These are phyloP conservation scores for Claviceps cyperi DNA, from an alignment of 2,329 filamentous ascomycete species.

Conservation along the genomic window DNA sequence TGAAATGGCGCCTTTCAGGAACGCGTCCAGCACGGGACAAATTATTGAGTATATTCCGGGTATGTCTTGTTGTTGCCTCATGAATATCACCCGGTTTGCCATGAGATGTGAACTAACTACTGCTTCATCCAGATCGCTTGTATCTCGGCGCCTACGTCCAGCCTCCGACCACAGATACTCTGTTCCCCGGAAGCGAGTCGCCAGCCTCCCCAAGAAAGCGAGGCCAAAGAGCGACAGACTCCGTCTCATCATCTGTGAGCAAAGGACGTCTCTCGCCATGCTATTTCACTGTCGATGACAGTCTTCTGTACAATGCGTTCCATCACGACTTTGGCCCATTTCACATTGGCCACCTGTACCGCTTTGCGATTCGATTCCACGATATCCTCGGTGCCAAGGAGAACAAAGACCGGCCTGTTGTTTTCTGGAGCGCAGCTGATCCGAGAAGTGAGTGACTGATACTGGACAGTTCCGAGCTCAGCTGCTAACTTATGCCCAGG, in stretches of 20 bases:
- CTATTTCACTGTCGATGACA: conserved; percentile 92
- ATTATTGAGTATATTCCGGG: conserved; percentile 94
- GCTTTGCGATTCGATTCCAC: conserved; percentile 91
- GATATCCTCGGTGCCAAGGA: conserved; percentile 85
- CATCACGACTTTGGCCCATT: conserved; percentile 96
- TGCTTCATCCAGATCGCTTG: conserved; percentile 54
- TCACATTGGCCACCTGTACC: conserved; percentile 92
- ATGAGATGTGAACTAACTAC: too few relatives aligned
- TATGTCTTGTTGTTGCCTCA: conserved; percentile 29
- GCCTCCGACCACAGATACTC: conserved; percentile 63
- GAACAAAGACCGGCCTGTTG: conserved; percentile 78
- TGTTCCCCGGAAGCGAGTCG: conserved; percentile 78
- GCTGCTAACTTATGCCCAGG: conserved; percentile 29
- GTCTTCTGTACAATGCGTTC: conserved; percentile 91
- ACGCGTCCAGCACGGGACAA: conserved; percentile 56
- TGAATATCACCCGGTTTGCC: not conserved
- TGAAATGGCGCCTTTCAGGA: conserved; percentile 35
- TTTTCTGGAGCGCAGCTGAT: conserved; percentile 92
- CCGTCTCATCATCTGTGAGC: conserved; percentile 26
- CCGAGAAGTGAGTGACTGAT: conserved; percentile 55
- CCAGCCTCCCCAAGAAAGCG: conserved; percentile 26
- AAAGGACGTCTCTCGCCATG: conserved; percentile 45
- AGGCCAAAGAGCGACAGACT: conserved; percentile 44
- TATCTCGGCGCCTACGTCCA: conserved; percentile 88
- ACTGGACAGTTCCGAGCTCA: not conserved